phyloP scores from a whole-genome alignment of 2,329 filamentous ascomycete species.

The Tolypocladium ophioglossoides region DNA sequence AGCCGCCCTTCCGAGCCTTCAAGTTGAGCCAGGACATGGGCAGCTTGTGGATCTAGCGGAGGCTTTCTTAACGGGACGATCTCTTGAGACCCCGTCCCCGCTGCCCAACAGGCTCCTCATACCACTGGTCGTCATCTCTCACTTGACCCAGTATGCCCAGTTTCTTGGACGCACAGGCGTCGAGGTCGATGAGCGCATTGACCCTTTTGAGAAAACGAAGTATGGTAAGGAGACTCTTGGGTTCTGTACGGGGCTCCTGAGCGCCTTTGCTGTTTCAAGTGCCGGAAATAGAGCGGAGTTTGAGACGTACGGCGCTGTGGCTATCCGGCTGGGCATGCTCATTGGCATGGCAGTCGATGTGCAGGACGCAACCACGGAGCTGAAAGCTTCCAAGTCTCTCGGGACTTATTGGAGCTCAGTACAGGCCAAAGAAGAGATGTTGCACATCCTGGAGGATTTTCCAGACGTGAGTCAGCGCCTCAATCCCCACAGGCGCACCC shows the following conservation, averaged over 20 bases:
- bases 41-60: neutral
- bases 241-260: slow-evolving; percentile 29
- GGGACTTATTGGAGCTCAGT: neutral
- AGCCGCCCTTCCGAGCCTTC: neutral
- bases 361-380: slow-evolving; percentile 10
- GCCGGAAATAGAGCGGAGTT: slow-evolving; percentile 16
- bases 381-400: neutral
- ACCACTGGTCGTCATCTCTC: slow-evolving; percentile 25
- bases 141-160: slow-evolving; percentile 22
- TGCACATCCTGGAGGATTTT: neutral
- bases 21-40: neutral
- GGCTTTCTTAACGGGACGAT: neutral
- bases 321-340: slow-evolving; percentile 26
- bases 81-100: neutral
- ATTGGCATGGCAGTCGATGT: slow-evolving; percentile 26
- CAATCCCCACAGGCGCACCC: neutral
- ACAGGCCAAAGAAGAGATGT: neutral
- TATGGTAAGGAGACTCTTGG: slow-evolving; percentile 13
- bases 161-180: neutral
- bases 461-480: neutral
- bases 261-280: slow-evolving; percentile 23
- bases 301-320: slow-evolving; percentile 21
- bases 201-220: neutral
- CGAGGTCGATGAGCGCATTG: neutral
- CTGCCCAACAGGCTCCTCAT: slow-evolving; percentile 22